Base-by-base conservation (phyloP, 345 rosid species). In the Eucalyptus fibrosa region DNA sequence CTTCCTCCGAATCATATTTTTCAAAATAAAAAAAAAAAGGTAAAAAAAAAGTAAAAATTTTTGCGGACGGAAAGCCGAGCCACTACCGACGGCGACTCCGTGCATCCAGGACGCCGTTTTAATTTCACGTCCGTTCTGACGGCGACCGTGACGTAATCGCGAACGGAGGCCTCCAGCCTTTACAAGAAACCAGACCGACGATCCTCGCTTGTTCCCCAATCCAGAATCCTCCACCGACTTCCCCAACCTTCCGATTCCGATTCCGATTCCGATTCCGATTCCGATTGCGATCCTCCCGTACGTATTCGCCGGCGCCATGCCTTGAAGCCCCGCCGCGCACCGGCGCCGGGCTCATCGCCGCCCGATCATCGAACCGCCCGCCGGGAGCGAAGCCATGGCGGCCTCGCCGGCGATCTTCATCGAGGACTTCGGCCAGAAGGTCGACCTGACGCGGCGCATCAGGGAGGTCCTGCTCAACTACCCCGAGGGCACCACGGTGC, bases 401-500 rank as follows among this genome's bases (percentile, higher is more conserved):
- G 95, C 93, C 87, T 92, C 96, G 26, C 94, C 94, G 91, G 53
- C 95, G 85, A 86, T 95, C 89, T 90, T 96, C 87, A 94, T 97
- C 17, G 99, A 97, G 91, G 99, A 97, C 95, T 97, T 97, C 93
- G 99, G 99, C 87, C 99, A 97, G 91, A 97, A 96, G 91, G 99
- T 97, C 42, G 99, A 97, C 97, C 95, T 97, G 55, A 96, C 99
- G 67, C 97, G 99, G 69, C 94, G 99, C 89, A 97, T 97, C 95
- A 95, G 99, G 65, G 99, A 97, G 93, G 99, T 97, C 88, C 92
- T 97, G 80, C 82, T 96, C 90, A 97, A 96, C 95, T 97, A 97
- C 60, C 99, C 99, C 49, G 99, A 97, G 89, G 99, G 99, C 19
- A 96, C 97, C 87, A 96, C 99, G 82, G 99, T 96, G 89, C 94